Percentiles rank a stretch among this genome's conserved stretches.
These are phyloP conservation scores for Waitea zeae DNA, from an alignment of 1,284 basidiomycete genomes.

Conservation along the genomic window DNA sequence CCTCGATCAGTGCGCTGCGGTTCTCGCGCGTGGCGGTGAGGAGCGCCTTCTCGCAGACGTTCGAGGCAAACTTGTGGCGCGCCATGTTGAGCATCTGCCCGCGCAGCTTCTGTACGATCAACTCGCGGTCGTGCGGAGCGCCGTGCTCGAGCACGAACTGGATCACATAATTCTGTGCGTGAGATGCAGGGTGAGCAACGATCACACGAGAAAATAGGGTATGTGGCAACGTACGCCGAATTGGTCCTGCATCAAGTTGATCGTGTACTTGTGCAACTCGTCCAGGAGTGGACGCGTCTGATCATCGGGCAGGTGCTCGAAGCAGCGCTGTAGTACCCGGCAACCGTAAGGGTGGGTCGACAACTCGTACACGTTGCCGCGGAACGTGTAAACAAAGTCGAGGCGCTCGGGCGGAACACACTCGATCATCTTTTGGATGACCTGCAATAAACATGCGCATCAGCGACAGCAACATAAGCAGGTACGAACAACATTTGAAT, in stretches of 20 bases:
- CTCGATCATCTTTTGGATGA: constrained; percentile 74
- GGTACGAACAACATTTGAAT: constrained; percentile 12
- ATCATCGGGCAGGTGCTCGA: constrained; percentile 68
- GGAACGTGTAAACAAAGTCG: constrained; percentile 63
- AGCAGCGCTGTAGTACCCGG: constrained; percentile 85
- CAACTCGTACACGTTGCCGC: constrained; percentile 70
- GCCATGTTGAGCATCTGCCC: constrained; percentile 71
- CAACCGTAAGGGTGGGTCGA: constrained; percentile 91
- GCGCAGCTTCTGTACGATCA: constrained; percentile 57
- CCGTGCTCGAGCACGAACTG: constrained; percentile 88
- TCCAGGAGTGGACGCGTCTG: constrained; percentile 64
- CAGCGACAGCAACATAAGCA: constrained; percentile 2
- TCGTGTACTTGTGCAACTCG: constrained; percentile 63
- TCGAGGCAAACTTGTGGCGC: constrained; percentile 92
- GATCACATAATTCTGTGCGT: constrained; percentile 91
- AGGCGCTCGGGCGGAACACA: constrained; percentile 66
- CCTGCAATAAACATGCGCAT: constrained; percentile 20
- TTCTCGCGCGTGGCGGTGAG: constrained; percentile 45
- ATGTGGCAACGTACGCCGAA: constrained; percentile 65
- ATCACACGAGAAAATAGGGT: too few relatives aligned
- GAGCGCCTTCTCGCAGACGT: constrained; percentile 91
- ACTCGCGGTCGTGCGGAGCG: constrained; percentile 44
- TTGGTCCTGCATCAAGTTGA: constrained; percentile 70
- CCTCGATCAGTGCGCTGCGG: constrained; percentile 57
- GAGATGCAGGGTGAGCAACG: constrained; percentile 1